phyloP scores from a whole-genome alignment of 2,329 filamentous ascomycete genomes.

The Gremmenia infestans region DNA sequence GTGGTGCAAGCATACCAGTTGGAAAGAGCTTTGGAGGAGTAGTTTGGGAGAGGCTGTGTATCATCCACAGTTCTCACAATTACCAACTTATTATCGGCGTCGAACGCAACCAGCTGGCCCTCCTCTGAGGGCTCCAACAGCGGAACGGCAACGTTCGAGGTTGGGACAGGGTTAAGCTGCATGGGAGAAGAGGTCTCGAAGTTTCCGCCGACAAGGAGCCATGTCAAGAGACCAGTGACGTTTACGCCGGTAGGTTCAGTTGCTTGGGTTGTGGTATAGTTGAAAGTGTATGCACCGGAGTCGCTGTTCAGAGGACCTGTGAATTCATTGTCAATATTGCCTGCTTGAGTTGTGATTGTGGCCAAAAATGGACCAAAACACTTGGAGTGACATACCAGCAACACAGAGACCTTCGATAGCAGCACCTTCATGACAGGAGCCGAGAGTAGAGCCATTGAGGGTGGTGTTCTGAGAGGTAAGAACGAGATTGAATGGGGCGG shows the following conservation, averaged over 20 bases:
- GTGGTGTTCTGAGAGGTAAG: constrained; percentile 35
- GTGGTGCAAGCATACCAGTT: constrained; percentile 43
- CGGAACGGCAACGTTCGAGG: constrained; percentile 38
- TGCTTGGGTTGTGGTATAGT: constrained; percentile 28
- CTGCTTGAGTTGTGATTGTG: too few relatives aligned
- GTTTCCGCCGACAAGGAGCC: constrained; percentile 17
- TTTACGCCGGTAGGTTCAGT: constrained; percentile 15
- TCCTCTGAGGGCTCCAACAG: constrained; percentile 32
- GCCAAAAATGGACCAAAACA: too few relatives aligned
- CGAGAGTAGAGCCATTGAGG: constrained; percentile 35
- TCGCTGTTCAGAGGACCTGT: constrained; percentile 10
- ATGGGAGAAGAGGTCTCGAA: constrained; percentile 33
- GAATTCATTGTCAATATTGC: constrained; percentile 10
- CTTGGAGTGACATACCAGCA: too few relatives aligned
- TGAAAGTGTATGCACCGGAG: constrained; percentile 22
- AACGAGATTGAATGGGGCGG: constrained; percentile 40
- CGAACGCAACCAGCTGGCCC: constrained; percentile 35
- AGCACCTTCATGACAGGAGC: constrained; percentile 43
- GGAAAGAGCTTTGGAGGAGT: constrained; percentile 21
- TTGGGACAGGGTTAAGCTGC: constrained; percentile 33
- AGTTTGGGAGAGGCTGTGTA: constrained; percentile 30
- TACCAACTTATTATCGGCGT: constrained; percentile 34
- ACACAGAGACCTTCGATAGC: constrained; percentile 42
- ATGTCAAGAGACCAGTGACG: constrained; percentile 21
- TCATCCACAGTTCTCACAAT: constrained; percentile 38